Evolutionary conservation across 805 yeast species (phyloP).

Genomic region (Kluyveromyces nonfermentans): DNA sequence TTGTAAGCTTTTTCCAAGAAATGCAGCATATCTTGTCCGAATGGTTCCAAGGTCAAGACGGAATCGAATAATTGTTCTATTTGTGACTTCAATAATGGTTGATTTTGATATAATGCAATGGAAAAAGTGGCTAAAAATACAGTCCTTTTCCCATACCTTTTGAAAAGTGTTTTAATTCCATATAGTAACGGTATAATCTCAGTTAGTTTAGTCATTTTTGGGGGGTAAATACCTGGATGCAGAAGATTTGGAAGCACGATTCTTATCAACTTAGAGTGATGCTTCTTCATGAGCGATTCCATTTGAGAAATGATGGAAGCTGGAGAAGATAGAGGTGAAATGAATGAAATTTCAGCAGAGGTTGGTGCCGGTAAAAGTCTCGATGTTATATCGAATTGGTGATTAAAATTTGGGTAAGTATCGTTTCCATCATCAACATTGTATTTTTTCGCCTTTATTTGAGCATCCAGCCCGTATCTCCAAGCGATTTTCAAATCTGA

Average conservation of each 20-base stretch:
- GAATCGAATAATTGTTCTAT: constrained; percentile 57
- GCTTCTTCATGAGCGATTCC: constrained; percentile 34
- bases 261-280: constrained; percentile 44
- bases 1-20: constrained; percentile 61
- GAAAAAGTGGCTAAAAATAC: constrained; percentile 49
- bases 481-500: constrained; percentile 80
- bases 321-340: constrained; percentile 32
- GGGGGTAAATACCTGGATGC: constrained; percentile 66
- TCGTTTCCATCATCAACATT: constrained; percentile 18
- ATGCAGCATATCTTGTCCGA: constrained; percentile 61
- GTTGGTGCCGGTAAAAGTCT: constrained; percentile 59
- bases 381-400: constrained; percentile 71
- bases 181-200: constrained; percentile 53
- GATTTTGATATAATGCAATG: constrained; percentile 49
- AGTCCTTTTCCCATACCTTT: constrained; percentile 37
- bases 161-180: constrained; percentile 44
- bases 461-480: constrained; percentile 64
- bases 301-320: constrained; percentile 33
- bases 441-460: constrained; percentile 16
- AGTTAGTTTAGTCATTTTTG: constrained; percentile 36
- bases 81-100: constrained; percentile 36
- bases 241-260: constrained; percentile 67
- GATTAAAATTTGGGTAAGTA: constrained; percentile 43
- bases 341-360: constrained; percentile 47
- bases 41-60: constrained; percentile 69